These are phyloP conservation scores for Moesziomyces sp. DNA, from an alignment of 1,284 basidiomycete genomes.

Conservation along the genomic window DNA sequence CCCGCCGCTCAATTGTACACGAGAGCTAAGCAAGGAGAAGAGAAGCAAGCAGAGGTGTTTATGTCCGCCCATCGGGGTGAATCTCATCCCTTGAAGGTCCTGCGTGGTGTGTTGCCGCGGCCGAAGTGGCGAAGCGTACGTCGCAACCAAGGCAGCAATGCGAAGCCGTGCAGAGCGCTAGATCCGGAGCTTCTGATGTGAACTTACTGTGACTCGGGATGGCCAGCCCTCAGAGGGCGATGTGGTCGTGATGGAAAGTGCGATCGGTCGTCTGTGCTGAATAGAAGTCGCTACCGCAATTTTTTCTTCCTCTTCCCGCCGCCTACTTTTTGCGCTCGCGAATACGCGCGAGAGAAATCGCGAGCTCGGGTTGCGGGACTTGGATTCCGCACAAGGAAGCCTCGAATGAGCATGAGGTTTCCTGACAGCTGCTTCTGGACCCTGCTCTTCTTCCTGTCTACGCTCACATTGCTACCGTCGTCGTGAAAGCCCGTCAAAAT, in stretches of 20 bases:
- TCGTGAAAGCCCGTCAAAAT: background rate
- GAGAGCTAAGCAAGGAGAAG: slow-evolving; percentile 35
- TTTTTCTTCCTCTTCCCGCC: background rate
- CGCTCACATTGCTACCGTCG: background rate
- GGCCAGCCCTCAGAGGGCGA: background rate
- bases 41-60: slow-evolving; percentile 43
- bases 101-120: background rate
- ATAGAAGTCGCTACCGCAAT: background rate
- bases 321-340: background rate
- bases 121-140: background rate
- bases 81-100: slow-evolving; percentile 32
- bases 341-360: slow-evolving; percentile 21
- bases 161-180: no score
- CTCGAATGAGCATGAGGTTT: background rate
- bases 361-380: slow-evolving; percentile 25
- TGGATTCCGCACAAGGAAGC: slow-evolving; percentile 4
- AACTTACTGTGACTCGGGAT: no score
- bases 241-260: background rate
- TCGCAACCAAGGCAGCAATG: background rate
- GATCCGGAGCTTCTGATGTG: no score
- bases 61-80: slow-evolving; percentile 54
- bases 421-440: background rate
- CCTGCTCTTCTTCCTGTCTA: background rate
- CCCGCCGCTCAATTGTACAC: slow-evolving; percentile 53
- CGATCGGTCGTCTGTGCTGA: no score